Base-by-base conservation (phyloP, 257 asterid genomes). In the Verbascum thapsus region DNA sequence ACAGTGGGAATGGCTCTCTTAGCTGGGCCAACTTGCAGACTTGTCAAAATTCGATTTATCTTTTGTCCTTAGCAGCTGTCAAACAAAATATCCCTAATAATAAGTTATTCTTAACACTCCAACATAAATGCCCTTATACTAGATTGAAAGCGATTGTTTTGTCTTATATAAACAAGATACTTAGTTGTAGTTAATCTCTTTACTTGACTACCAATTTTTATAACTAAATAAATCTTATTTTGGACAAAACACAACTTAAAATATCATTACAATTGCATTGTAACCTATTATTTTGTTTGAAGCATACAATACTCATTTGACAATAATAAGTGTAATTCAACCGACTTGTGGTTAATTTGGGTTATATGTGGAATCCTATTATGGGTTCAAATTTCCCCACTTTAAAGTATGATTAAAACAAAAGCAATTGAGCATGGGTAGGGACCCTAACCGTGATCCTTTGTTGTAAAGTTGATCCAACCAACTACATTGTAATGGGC, bases 11-110 rank as follows among this genome's bases (percentile, higher is more conserved):
- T 5, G 32, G 5, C 32, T 57, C 19, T 44, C 57, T 63, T 41
- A 63, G 76, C 66, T 71, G 67, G 67, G 54, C 67, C 67, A 71
- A 39, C 71, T 63, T 57, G 71, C 40, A 13, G n/a, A 38, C 39
- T 47, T 35, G 58, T 22, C 67, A 56, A 56, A 38, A 23, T 56
- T 42, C 7, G n/a, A n/a, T n/a, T n/a, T n/a, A 37, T 48, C 7
- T 44, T n/a, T 65, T 71, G 49, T 63, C 53, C 30, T 15, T 8
- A 5, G 5, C 20, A 53, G 43, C 49, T 58, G 49, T 38, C 40
- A 39, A 61, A 48, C 26, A n/a, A 57, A 60, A 6, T 39, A 32
- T n/a, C 61, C 41, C 42, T 42, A 32, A 43, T 42, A 32, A 43
- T 30, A 15, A 43, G 30, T 50, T 50, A 50, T 8, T 0, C 38